A percentile compares a stretch with the other conserved stretches of the same genome.
phyloP scores from a whole-genome alignment of 306 rosid species.

The barrel medic (Medicago truncatula) region DNA sequence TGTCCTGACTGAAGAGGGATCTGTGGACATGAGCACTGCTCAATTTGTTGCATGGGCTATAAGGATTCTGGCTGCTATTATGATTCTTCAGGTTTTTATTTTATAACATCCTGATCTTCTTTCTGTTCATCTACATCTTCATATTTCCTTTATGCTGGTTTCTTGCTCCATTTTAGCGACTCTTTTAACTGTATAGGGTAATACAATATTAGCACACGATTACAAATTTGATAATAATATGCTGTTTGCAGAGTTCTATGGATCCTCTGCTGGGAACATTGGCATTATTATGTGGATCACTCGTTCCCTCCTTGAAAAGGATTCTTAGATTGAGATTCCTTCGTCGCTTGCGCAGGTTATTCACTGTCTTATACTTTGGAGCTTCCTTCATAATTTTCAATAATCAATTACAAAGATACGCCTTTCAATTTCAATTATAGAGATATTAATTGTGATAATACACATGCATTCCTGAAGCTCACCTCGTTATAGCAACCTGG shows the following conservation, averaged over 20 bases:
- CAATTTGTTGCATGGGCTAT: constrained; percentile 85
- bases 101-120: constrained; percentile 12
- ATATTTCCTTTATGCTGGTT: constrained; percentile 28
- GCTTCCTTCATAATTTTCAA: constrained; percentile 23
- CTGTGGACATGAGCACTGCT: constrained; percentile 75
- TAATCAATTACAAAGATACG: constrained; percentile 18
- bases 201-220: constrained; percentile 22
- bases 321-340: constrained; percentile 61
- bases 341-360: constrained; percentile 66
- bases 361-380: constrained; percentile 31
- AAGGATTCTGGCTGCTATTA: constrained; percentile 62
- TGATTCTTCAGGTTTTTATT: constrained; percentile 78
- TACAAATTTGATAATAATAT: constrained; percentile 35
- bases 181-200: constrained; percentile 8
- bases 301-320: constrained; percentile 57
- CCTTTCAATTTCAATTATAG: constrained; percentile 9
- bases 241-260: constrained; percentile 72
- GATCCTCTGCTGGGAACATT: constrained; percentile 75
- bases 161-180: constrained; percentile 25
- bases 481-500: background rate
- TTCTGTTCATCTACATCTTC: constrained; percentile 13
- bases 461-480: background rate
- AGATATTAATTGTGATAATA: constrained; percentile 2
- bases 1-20: constrained; percentile 83
- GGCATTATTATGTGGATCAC: constrained; percentile 60